Conservation (phyloP, 768 basidiomycete genomes). For the Pleurotus pulmonarius region DNA sequence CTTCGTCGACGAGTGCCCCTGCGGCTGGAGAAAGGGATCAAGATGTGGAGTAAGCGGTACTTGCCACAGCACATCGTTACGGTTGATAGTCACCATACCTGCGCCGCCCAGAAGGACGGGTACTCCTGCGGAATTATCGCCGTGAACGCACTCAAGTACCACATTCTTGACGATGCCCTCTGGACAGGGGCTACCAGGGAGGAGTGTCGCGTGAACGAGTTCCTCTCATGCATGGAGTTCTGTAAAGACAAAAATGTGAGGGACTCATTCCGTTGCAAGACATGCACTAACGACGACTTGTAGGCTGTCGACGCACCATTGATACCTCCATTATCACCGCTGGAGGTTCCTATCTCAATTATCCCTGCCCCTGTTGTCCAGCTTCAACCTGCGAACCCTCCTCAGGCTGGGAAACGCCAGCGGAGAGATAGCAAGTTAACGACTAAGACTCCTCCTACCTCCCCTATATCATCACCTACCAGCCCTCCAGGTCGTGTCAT, state of each 20-base stretch:
- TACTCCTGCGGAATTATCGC: not conserved
- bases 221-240: not conserved
- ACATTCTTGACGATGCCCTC: not conserved
- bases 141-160: not conserved
- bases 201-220: not conserved
- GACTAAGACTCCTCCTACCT: too few relatives aligned
- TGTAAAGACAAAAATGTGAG: not conserved
- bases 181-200: not conserved
- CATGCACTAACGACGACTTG: not conserved
- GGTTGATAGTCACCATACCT: not conserved
- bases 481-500: not conserved
- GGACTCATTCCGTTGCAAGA: not conserved
- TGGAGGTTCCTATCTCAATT: not conserved
- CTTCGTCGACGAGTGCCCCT: not conserved
- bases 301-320: not conserved
- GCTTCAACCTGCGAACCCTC: too few relatives aligned
- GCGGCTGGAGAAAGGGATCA: not conserved
- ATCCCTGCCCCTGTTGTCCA: not conserved
- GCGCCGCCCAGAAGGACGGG: not conserved
- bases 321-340: not conserved
- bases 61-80: not conserved
- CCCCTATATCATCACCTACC: not conserved
- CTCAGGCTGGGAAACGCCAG: too few relatives aligned
- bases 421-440: too few relatives aligned
- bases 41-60: not conserved